phyloP scores from a whole-genome alignment of 2,329 filamentous ascomycete species.

The Bipolaris bicolor region DNA sequence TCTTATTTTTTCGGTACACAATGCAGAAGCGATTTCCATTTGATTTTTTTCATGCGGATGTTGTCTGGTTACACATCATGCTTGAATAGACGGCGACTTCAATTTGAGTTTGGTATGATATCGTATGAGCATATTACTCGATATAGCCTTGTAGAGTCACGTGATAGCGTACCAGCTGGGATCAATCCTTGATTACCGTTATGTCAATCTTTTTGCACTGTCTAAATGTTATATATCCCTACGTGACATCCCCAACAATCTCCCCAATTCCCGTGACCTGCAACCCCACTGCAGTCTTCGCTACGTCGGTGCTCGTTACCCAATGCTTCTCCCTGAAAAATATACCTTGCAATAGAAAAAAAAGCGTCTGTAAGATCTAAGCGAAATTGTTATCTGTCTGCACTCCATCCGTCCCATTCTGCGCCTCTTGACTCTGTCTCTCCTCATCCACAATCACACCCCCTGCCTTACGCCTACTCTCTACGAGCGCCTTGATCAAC shows the following conservation, averaged over 20 bases:
- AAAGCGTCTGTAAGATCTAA: neutral
- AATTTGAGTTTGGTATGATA: neutral
- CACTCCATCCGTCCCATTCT: neutral
- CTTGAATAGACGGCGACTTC: neutral
- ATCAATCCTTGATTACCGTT: neutral
- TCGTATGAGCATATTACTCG: neutral
- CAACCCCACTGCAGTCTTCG: too few relatives aligned
- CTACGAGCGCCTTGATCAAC: constrained; percentile 44
- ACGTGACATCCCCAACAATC: too few relatives aligned
- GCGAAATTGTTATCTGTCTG: constrained; percentile 23
- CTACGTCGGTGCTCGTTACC: neutral
- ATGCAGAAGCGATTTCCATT: constrained; percentile 1
- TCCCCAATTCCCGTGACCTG: too few relatives aligned
- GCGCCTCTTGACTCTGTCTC: neutral
- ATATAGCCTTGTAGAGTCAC: neutral
- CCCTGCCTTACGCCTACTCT: constrained; percentile 34
- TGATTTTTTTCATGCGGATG: constrained; percentile 6
- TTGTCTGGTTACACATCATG: constrained; percentile 7
- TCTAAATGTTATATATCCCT: neutral
- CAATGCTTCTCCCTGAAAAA: neutral
- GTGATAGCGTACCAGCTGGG: neutral
- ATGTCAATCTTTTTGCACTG: neutral
- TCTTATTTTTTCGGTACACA: constrained; percentile 5
- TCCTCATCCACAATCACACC: constrained; percentile 12
- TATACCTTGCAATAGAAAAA: neutral